Evolutionary conservation across 2,329 filamentous ascomycete species (phyloP).

Genomic region (Venturia nashicola): DNA sequence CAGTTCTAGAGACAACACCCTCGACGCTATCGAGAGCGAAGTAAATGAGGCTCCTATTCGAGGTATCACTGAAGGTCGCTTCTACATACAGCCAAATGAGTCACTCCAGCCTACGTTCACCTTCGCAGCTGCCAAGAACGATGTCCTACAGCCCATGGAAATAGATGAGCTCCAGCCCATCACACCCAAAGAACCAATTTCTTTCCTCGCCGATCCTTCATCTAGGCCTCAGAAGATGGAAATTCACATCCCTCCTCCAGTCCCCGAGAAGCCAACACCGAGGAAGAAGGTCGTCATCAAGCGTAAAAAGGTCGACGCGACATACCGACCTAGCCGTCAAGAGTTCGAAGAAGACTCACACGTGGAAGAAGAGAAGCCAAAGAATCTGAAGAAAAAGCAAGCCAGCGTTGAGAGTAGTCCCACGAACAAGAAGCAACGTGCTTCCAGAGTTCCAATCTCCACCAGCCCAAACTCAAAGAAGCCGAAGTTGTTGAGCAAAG

Average conservation of each 20-base stretch:
- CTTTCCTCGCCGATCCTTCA: background rate
- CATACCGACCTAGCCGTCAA: background rate
- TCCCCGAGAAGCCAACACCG: background rate
- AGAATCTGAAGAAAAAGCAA: background rate
- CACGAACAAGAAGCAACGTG: background rate
- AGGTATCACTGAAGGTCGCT: background rate
- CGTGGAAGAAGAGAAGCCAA: background rate
- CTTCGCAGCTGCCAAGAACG: background rate
- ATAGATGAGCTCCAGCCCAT: background rate
- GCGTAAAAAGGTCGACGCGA: background rate
- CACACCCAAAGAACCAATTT: background rate
- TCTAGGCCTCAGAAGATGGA: background rate
- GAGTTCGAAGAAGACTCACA: background rate
- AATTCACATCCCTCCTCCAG: background rate
- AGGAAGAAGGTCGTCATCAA: background rate
- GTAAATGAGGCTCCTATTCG: background rate
- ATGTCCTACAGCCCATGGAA: background rate
- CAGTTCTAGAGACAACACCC: background rate
- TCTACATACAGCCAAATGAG: slow-evolving; percentile 5
- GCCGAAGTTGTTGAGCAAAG: background rate
- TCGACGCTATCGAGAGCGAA: background rate
- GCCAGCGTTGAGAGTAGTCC: background rate
- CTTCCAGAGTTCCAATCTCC: background rate
- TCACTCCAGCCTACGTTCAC: background rate
- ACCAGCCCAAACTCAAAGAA: background rate